phyloP scores from a whole-genome alignment of 1,139 yeast genomes.

The Magnusiomyces magnusii region DNA sequence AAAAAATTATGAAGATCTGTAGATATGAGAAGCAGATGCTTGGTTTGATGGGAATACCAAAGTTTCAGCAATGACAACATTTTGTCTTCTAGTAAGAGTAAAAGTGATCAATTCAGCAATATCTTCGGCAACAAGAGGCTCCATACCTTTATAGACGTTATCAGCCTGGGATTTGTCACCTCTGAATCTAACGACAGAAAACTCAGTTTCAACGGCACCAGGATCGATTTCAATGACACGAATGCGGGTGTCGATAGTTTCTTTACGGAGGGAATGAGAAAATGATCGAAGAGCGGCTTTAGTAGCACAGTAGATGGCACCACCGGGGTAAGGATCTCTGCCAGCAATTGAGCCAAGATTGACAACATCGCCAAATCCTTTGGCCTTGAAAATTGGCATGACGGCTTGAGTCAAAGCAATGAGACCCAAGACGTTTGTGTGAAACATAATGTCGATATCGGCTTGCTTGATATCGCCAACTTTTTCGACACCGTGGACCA shows the following conservation, averaged over 20 bases:
- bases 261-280: slow-evolving; percentile 69
- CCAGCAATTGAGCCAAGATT: slow-evolving; percentile 87
- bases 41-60: slow-evolving; percentile 72
- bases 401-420: slow-evolving; percentile 59
- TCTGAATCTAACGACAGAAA: slow-evolving; percentile 64
- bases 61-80: slow-evolving; percentile 72
- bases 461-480: slow-evolving; percentile 52
- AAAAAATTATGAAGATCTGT: slow-evolving; percentile 20
- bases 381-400: slow-evolving; percentile 43
- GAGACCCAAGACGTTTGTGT: slow-evolving; percentile 67
- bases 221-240: slow-evolving; percentile 83
- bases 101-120: slow-evolving; percentile 77
- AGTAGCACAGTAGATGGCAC: slow-evolving; percentile 83
- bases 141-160: slow-evolving; percentile 62
- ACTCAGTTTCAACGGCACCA: slow-evolving; percentile 85
- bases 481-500: slow-evolving; percentile 60
- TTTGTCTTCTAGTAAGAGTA: slow-evolving; percentile 56
- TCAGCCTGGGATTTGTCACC: slow-evolving; percentile 67
- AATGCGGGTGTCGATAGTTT: slow-evolving; percentile 61
- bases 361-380: slow-evolving; percentile 66
- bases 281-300: slow-evolving; percentile 77
- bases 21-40: slow-evolving; percentile 63
- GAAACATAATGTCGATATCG: slow-evolving; percentile 58
- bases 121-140: slow-evolving; percentile 68
- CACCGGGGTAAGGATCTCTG: slow-evolving; percentile 77